phyloP scores from a whole-genome alignment of 2,329 filamentous ascomycete genomes.

The Paracamarosporium sp. region DNA sequence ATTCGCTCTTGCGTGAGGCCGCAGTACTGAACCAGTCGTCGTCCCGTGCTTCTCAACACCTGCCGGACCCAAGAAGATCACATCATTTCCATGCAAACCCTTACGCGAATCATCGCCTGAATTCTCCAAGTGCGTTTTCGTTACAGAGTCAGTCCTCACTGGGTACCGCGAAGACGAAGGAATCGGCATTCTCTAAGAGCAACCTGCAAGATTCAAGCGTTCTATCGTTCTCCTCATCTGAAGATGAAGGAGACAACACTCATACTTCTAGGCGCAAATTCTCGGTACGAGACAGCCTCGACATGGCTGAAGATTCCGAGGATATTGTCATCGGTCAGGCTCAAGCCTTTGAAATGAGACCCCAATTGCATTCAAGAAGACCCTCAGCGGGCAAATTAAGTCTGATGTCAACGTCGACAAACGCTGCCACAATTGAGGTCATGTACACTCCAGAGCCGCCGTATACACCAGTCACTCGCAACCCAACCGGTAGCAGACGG shows the following conservation, averaged over 20 bases:
- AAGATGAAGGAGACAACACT: conserved; percentile 41
- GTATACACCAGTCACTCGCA: conserved; percentile 23
- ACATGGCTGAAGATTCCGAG: conserved; percentile 39
- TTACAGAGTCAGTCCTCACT: conserved; percentile 33
- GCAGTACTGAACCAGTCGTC: conserved; percentile 11
- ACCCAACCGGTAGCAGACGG: conserved; percentile 28
- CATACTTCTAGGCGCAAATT: conserved; percentile 15
- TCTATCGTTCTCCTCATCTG: conserved; percentile 49
- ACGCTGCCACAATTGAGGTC: conserved; percentile 47
- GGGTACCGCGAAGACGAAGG: conserved; percentile 39
- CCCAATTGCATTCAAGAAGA: conserved; percentile 21
- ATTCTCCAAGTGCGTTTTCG: conserved; percentile 39
- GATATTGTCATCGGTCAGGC: conserved; percentile 47
- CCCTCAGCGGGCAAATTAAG: conserved; percentile 41
- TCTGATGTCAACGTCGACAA: conserved; percentile 41
- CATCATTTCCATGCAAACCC: conserved; percentile 29
- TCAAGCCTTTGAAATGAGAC: conserved; percentile 43
- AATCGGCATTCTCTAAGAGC: conserved; percentile 36
- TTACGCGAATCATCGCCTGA: conserved; percentile 29
- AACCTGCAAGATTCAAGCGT: conserved; percentile 49
- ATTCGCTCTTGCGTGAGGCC: conserved; percentile 17
- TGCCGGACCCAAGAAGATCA: conserved; percentile 23
- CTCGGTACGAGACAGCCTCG: conserved; percentile 41
- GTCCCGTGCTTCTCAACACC: conserved; percentile 20
- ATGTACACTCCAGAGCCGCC: conserved; percentile 44